phyloP scores from a whole-genome alignment of 495 filamentous ascomycete genomes.

The Paragyromitra xinjiangensis region DNA sequence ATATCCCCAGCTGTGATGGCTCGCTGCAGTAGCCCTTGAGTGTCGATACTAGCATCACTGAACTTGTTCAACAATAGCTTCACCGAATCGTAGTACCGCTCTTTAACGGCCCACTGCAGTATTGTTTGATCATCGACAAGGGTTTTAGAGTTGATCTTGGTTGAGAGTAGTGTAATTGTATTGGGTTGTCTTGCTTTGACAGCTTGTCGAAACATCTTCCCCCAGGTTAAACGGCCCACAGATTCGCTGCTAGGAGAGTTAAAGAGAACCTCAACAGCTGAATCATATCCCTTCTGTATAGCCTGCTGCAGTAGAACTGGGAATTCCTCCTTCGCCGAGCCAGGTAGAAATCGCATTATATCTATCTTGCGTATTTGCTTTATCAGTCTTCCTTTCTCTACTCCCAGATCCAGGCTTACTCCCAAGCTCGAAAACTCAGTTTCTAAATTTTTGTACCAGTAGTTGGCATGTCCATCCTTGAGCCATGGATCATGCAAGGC shows the following conservation, averaged over 20 bases:
- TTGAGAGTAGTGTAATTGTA: background rate
- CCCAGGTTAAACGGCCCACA: too few relatives aligned
- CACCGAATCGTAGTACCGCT: background rate
- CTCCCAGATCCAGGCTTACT: background rate
- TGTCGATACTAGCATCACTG: background rate
- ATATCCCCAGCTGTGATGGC: background rate
- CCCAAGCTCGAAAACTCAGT: background rate
- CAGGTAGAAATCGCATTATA: background rate
- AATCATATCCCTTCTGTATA: too few relatives aligned
- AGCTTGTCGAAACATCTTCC: too few relatives aligned
- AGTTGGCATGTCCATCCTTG: background rate
- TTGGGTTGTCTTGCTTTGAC: background rate
- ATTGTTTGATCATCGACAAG: background rate
- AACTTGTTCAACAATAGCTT: background rate
- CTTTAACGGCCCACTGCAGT: background rate
- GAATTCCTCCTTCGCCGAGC: background rate
- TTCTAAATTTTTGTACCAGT: constrained; percentile 7
- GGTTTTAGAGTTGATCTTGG: background rate
- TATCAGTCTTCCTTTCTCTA: background rate
- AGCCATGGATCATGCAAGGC: constrained; percentile 19
- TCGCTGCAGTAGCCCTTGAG: background rate
- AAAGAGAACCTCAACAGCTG: too few relatives aligned
- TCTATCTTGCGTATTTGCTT: background rate
- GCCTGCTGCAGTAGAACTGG: background rate
- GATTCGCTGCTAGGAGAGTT: too few relatives aligned